Evolutionary conservation across 495 filamentous ascomycete species (phyloP).

Genomic region (Neurospora cerealis): DNA sequence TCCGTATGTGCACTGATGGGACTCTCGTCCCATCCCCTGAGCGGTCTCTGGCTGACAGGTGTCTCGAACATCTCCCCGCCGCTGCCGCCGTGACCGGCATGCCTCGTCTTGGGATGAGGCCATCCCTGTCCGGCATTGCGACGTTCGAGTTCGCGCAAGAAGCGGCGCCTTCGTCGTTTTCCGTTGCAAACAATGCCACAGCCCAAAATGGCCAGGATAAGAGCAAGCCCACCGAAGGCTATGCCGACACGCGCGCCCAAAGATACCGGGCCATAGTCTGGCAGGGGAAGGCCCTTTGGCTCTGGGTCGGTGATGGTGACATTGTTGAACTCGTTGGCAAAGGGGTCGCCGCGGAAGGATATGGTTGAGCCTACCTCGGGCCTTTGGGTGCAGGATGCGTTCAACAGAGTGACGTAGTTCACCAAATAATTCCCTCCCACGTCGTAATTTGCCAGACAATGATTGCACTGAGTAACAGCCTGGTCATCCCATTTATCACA

Average conservation of each 20-base stretch:
- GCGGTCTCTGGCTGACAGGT: constrained; percentile 35
- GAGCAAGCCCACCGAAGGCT: constrained; percentile 34
- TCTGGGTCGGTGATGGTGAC: constrained; percentile 33
- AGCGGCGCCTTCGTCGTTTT: constrained; percentile 35
- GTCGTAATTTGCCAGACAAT: constrained; percentile 19
- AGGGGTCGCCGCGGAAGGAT: constrained; percentile 37
- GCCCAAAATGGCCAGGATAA: constrained; percentile 32
- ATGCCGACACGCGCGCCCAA: constrained; percentile 44
- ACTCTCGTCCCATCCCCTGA: constrained; percentile 38
- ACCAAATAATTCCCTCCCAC: constrained; percentile 19
- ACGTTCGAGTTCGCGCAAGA: constrained; percentile 28
- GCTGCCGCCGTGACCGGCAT: constrained; percentile 8
- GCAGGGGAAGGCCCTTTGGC: constrained; percentile 12
- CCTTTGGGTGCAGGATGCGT: constrained; percentile 36
- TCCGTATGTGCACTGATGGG: constrained; percentile 32
- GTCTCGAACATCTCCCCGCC: constrained; percentile 37
- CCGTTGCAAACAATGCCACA: constrained; percentile 39
- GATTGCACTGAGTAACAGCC: constrained; percentile 22
- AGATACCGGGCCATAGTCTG: constrained; percentile 30
- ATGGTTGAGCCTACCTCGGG: constrained; percentile 28
- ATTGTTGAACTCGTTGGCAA: constrained; percentile 25
- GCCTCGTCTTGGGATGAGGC: constrained; percentile 24
- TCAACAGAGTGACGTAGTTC: constrained; percentile 38
- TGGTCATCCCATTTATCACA: constrained; percentile 29
- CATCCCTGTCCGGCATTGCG: constrained; percentile 24